These are phyloP conservation scores for Piper longum DNA, from an alignment of 164 flowering plant species.

Conservation along the genomic window DNA sequence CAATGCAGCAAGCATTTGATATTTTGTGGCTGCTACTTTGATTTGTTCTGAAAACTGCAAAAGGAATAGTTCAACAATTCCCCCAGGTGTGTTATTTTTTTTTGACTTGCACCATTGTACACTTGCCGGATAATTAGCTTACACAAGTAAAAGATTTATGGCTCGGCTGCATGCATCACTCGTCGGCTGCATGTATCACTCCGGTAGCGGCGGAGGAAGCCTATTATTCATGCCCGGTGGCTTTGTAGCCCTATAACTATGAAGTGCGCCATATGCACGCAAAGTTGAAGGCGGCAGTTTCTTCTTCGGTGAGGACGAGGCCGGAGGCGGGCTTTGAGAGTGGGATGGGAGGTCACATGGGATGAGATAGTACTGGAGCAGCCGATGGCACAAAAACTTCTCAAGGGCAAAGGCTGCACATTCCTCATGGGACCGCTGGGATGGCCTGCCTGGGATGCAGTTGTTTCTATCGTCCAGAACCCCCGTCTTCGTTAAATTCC, in stretches of 20 bases:
- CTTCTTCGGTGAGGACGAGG: neutral
- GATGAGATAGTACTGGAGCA: neutral
- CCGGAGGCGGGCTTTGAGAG: neutral
- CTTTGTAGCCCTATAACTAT: neutral
- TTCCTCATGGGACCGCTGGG: conserved; percentile 8
- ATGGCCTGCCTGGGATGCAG: conserved; percentile 11
- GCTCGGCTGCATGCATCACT: too few species aligned
- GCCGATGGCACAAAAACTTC: neutral
- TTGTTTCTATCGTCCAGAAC: conserved; percentile 9
- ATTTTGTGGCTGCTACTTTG: too few species aligned
- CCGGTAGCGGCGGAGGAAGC: neutral
- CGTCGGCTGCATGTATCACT: too few species aligned
- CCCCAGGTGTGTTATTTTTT: too few species aligned
- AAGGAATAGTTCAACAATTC: too few species aligned
- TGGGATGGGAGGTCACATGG: neutral
- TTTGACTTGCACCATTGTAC: too few species aligned
- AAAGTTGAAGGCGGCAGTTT: neutral
- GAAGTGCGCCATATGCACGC: neutral
- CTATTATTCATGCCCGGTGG: neutral
- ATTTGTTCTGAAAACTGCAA: too few species aligned
- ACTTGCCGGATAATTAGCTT: too few species aligned
- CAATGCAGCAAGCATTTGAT: neutral
- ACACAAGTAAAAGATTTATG: too few species aligned
- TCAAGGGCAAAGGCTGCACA: conserved; percentile 5
- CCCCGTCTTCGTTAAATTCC: conserved; percentile 2